Percentiles rank a stretch among this genome's conserved stretches.
These are phyloP conservation scores for Penicillium canariense DNA, from an alignment of 495 filamentous ascomycete genomes.

Conservation along the genomic window DNA sequence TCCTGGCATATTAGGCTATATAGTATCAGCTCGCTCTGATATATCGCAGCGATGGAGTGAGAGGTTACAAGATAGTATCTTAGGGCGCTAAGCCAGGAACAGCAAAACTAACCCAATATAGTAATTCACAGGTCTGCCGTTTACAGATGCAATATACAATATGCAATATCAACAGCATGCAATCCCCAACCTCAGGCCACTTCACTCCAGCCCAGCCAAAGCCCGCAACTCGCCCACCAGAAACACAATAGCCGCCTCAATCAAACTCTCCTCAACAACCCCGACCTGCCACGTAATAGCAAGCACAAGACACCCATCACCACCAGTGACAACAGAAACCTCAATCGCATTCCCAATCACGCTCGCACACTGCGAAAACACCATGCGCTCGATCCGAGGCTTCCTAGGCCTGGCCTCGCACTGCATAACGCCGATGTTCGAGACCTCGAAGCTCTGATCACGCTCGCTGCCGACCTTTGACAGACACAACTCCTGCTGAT, in stretches of 20 bases:
- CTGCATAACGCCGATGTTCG: constrained; percentile 41
- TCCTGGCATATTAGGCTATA: no score
- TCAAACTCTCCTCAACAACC: constrained; percentile 30
- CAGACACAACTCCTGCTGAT: constrained; percentile 29
- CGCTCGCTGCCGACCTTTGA: constrained; percentile 35
- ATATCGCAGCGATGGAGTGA: no score
- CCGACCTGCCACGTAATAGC: constrained; percentile 39
- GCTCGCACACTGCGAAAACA: constrained; percentile 48
- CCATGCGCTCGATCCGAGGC: constrained; percentile 31
- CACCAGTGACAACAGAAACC: constrained; percentile 39
- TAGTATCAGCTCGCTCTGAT: no score
- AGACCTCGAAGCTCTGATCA: constrained; percentile 40
- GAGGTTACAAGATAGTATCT: no score
- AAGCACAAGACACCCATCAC: constrained; percentile 38
- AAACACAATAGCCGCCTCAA: constrained; percentile 3
- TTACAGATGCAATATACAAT: neutral
- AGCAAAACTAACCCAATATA: no score
- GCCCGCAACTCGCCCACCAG: neutral
- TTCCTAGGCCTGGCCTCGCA: constrained; percentile 18
- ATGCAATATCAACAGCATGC: neutral
- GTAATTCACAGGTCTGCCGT: neutral
- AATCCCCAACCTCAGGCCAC: neutral
- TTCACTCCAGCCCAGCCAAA: neutral
- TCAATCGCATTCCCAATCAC: constrained; percentile 39
- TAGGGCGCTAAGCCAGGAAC: no score